These are phyloP conservation scores for Phoenix dactylifera DNA, from an alignment of 176 grass and related monocot species.

Conservation along the genomic window DNA sequence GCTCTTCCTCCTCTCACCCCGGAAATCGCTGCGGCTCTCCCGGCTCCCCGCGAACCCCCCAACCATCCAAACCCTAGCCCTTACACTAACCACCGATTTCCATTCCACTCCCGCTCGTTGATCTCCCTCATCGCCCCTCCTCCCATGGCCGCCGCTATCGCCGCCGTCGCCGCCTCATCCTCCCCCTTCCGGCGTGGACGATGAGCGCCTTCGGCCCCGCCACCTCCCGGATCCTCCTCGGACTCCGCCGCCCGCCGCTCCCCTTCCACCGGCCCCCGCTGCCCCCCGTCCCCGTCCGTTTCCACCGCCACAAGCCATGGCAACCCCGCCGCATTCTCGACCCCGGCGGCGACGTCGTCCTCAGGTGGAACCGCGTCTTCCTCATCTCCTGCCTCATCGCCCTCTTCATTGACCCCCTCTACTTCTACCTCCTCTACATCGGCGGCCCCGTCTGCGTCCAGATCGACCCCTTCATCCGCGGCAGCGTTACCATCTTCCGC, in stretches of 20 bases:
- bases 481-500: conserved; percentile 43
- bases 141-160: background rate
- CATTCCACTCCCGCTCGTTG: background rate
- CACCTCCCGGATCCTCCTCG: background rate
- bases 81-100: background rate
- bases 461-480: conserved; percentile 47
- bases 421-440: conserved; percentile 82
- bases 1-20: background rate
- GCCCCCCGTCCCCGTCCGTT: background rate
- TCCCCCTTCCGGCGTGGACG: background rate
- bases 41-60: background rate
- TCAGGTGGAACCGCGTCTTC: conserved; percentile 76
- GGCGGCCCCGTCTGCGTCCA: conserved; percentile 32
- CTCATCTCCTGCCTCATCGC: conserved; percentile 50
- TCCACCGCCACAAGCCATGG: conserved; percentile 29
- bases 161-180: background rate
- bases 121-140: background rate
- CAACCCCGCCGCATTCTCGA: conserved; percentile 73
- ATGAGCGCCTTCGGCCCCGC: background rate
- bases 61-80: background rate
- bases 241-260: background rate
- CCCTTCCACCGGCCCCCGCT: background rate
- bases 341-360: conserved; percentile 61
- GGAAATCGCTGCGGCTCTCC: background rate
- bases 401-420: conserved; percentile 29